Base-by-base conservation (phyloP, 176 grass and related monocot species). In the Aegilops bicornis region DNA sequence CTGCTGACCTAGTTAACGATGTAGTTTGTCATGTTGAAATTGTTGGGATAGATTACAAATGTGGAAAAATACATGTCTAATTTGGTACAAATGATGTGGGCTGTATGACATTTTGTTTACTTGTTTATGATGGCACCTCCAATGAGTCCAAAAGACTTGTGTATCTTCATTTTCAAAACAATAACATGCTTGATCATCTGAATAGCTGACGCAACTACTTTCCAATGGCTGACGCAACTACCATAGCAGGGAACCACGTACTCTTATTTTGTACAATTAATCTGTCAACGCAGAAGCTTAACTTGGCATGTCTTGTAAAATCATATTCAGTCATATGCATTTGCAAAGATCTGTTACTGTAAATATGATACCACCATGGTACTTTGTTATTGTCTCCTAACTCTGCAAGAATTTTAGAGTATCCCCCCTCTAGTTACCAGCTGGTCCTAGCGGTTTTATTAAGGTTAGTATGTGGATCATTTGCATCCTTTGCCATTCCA, bases 41-140 rank as follows among this genome's bases (percentile, higher is more conserved):
- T 35, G 16, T 64, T 31, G 33, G 82, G 50, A 47, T 90, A 80
- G 79, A 86, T 81, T 73, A 87, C 56, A 87, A 84, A 25, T 59
- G 16, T 58, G 84, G 80, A 89, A 22, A 77, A 71, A 45, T 31
- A 8, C 37, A 81, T 43, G 25, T 29, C 20, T 87, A 67, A 20
- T 27, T 27, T 27, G 12, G 30, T 77, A 79, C 42, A 73, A 59
- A 83, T 5, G 31, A 13, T 31, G 42, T 61, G 22, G 61, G 17
- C 35, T 73, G 30, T 66, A 37, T 52, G 48, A 16, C 15, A 74
- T n/a, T 63, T 83, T 69, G 60, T 85, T 52, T 27, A 27, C 1
- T 27, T 27, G 27, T 27, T 27, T 78, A 87, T 80, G 33, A 82
- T 11, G 23, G 56, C 80, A 20, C 75, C 39, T 59, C 84, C 58